Evolutionary conservation across 2,329 filamentous ascomycete species (phyloP), one percentile per base, ranked within the genome.

Genomic region (Ustulina deusta): DNA sequence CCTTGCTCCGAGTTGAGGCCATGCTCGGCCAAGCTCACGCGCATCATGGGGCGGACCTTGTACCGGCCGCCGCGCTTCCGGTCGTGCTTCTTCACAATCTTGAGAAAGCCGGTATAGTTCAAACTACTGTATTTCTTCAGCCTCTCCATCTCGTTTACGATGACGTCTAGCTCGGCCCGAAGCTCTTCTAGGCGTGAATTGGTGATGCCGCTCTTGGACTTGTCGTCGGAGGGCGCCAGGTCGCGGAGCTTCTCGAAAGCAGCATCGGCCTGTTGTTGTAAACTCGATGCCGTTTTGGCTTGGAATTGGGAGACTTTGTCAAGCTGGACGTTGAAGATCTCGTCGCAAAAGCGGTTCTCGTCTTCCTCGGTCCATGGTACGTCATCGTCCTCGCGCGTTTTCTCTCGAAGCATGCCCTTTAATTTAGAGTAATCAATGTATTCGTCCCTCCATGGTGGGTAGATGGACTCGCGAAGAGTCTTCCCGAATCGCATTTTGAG

Each of bases 81-180:
- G 81, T 99, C 96, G 81, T 99, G 96, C 83, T 99, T 99, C 89
- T 99, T 99, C 64, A 94, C 94, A 55, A 97, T 97, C 85, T 99
- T 99, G 78, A 97, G 87, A 81, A 98, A 97, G 55, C 94, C 96
- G 6, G 96, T 97, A 81, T 97, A 99, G 83, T 99, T 99, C 83
- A 97, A 91, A 71, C 91, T 92, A 80, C 93, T 96, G 82, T 96
- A 99, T 80, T 93, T 96, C 82, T 97, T 96, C 73, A 99, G 87
- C 83, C 97, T 93, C 79, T 91, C 95, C 76, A 97, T 90, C 81
- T 97, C 93, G 78, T 93, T 93, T 38, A 93, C 96, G 80, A 98
- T 96, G 61, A 83, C 82, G 79, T 98, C 95, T 63, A 98, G 87
- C 82, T 97, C 93, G 55, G 84, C 80, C 76, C 96, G 86, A 44